A percentile compares a stretch with the other conserved stretches of the same genome.
Conservation (phyloP, 805 yeast species). For the Pichia scutulata region DNA sequence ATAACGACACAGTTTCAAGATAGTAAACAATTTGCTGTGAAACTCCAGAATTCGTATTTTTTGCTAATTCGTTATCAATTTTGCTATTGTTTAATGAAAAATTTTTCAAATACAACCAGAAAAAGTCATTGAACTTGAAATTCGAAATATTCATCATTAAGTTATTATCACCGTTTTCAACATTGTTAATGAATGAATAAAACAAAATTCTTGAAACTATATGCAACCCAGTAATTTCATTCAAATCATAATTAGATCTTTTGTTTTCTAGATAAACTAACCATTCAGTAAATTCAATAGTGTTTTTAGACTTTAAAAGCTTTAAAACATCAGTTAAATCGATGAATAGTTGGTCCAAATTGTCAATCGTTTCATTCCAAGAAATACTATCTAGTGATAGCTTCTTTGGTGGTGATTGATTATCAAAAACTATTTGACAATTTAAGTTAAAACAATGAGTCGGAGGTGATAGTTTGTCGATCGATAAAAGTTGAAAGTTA, state of each 20-base stretch:
- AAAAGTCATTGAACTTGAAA: slow-evolving; percentile 30
- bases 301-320: slow-evolving; percentile 24
- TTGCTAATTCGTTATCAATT: slow-evolving; percentile 4
- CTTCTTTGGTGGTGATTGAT: slow-evolving; percentile 38
- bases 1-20: slow-evolving; percentile 3
- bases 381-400: slow-evolving; percentile 23
- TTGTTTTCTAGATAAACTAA: slow-evolving; percentile 21
- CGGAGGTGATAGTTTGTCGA: slow-evolving; percentile 5
- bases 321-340: slow-evolving; percentile 33
- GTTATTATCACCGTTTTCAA: slow-evolving; percentile 18
- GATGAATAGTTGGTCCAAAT: slow-evolving; percentile 23
- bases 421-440: slow-evolving; percentile 40
- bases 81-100: slow-evolving; percentile 21
- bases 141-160: slow-evolving; percentile 43
- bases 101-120: slow-evolving; percentile 23
- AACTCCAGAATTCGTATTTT: slow-evolving; percentile 38
- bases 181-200: slow-evolving; percentile 45
- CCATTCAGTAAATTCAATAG: slow-evolving; percentile 22
- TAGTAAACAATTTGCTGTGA: slow-evolving; percentile 31
- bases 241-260: slow-evolving; percentile 19
- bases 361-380: slow-evolving; percentile 13
- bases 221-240: slow-evolving; percentile 30
- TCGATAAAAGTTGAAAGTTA: not conserved
- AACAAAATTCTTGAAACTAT: slow-evolving; percentile 56
- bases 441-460: slow-evolving; percentile 37